Percentiles rank a stretch among this genome's conserved stretches.
These are phyloP conservation scores for Euphorbia tirucalli DNA, from an alignment of 345 rosid genomes.

Conservation along the genomic window DNA sequence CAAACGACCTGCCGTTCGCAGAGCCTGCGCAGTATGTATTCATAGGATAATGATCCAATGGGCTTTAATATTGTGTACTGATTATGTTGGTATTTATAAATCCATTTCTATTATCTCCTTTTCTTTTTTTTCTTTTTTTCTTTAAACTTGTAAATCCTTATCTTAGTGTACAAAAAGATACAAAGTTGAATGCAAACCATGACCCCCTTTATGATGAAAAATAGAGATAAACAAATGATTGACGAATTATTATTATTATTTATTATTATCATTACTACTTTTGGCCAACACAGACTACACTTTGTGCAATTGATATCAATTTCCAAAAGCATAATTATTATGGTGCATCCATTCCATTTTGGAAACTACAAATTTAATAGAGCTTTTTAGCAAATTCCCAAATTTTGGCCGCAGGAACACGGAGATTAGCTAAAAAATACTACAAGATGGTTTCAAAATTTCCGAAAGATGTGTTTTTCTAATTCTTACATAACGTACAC, in stretches of 20 bases:
- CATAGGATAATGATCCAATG: not conserved
- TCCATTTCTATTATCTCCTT: too few species aligned
- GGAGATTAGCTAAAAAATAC: too few species aligned
- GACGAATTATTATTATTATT: not conserved
- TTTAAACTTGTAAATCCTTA: not conserved
- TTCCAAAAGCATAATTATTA: not conserved
- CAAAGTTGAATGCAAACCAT: not conserved
- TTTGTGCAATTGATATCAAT: not conserved
- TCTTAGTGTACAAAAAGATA: not conserved
- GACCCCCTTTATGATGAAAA: not conserved
- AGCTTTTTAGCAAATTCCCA: too few species aligned
- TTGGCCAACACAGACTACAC: not conserved
- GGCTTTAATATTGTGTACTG: not conserved
- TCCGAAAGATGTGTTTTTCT: too few species aligned
- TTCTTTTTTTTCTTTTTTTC: not conserved
- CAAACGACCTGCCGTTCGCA: too few species aligned
- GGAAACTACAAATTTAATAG: not conserved
- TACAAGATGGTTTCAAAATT: too few species aligned
- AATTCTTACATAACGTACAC: too few species aligned
- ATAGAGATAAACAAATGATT: slow-evolving; percentile 1
- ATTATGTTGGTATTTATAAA: too few species aligned
- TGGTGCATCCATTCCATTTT: not conserved
- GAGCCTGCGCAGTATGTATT: too few species aligned
- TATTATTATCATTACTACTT: not conserved
- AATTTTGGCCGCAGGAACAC: too few species aligned